Conservation (phyloP, 2,329 filamentous ascomycete species). For the Didymellaceae sp. region DNA sequence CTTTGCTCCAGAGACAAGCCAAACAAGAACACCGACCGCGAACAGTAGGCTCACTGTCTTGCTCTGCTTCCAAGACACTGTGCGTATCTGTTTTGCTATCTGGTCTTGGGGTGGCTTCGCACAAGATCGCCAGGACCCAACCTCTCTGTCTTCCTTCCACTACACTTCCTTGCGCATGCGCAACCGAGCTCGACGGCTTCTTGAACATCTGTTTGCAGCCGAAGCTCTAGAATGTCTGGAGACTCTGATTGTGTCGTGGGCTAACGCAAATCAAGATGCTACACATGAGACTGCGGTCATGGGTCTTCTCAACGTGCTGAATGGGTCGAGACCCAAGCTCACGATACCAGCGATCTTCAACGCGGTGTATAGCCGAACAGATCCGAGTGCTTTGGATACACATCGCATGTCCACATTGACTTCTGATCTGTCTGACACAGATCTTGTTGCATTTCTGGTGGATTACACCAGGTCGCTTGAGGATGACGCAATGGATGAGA, state of each 20-base stretch:
- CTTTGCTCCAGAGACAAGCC: constrained; percentile 78
- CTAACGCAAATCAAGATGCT: constrained; percentile 56
- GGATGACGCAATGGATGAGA: constrained; percentile 97
- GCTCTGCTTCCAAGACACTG: constrained; percentile 95
- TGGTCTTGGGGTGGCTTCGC: constrained; percentile 89
- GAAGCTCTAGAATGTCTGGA: constrained; percentile 94
- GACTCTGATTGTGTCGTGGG: constrained; percentile 87
- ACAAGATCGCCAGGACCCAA: constrained; percentile 66
- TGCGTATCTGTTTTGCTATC: constrained; percentile 88
- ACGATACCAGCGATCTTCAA: constrained; percentile 95
- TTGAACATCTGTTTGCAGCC: constrained; percentile 91
- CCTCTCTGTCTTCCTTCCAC: constrained; percentile 80
- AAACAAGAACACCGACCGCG: constrained; percentile 82
- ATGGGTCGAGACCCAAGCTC: constrained; percentile 88
- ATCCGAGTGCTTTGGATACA: constrained; percentile 78
- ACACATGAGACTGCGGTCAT: constrained; percentile 72
- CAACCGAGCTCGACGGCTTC: constrained; percentile 82
- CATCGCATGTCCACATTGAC: constrained; percentile 86
- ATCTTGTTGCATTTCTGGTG: constrained; percentile 86
- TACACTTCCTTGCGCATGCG: constrained; percentile 92
- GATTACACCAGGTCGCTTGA: constrained; percentile 90
- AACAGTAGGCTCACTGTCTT: constrained; percentile 93
- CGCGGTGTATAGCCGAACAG: constrained; percentile 92
- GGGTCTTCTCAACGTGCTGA: constrained; percentile 86
- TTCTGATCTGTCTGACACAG: constrained; percentile 79